These are phyloP conservation scores for Chaetomium globosum DNA, from an alignment of 2,329 filamentous ascomycete genomes.

Conservation along the genomic window DNA sequence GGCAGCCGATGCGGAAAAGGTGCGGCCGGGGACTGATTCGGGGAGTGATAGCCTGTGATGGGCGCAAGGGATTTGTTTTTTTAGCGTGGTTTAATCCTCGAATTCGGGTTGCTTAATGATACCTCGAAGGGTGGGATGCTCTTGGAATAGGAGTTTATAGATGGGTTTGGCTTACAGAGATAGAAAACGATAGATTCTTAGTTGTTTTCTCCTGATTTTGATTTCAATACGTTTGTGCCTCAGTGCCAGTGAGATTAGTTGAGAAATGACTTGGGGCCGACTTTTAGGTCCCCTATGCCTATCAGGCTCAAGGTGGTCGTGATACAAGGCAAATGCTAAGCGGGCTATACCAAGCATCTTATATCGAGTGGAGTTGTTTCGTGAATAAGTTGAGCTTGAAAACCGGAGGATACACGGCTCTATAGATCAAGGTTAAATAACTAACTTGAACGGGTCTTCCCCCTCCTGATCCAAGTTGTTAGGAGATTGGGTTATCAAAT, in stretches of 20 bases:
- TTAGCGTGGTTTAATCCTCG: background rate
- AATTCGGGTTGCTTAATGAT: background rate
- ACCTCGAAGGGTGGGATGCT: background rate
- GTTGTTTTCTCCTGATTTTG: background rate
- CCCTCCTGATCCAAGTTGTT: too few species aligned
- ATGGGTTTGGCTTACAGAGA: background rate
- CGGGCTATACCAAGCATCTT: too few species aligned
- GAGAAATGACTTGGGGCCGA: background rate
- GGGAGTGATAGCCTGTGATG: background rate
- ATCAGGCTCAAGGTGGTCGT: too few species aligned
- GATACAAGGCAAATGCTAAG: too few species aligned
- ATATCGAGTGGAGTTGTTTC: too few species aligned
- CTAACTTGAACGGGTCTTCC: too few species aligned
- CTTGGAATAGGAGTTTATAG: background rate
- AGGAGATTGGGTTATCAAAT: too few species aligned
- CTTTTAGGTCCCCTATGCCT: too few species aligned
- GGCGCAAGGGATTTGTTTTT: background rate
- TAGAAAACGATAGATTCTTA: background rate
- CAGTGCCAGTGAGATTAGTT: background rate
- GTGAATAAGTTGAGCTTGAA: too few species aligned
- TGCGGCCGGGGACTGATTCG: background rate
- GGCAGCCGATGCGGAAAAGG: slow-evolving; percentile 4
- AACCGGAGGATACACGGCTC: too few species aligned
- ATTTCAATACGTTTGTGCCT: background rate
- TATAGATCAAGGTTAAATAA: too few species aligned